Evolutionary conservation across 371 early-diverging fungal species (phyloP).

Genomic region (Rhizopus sp.): DNA sequence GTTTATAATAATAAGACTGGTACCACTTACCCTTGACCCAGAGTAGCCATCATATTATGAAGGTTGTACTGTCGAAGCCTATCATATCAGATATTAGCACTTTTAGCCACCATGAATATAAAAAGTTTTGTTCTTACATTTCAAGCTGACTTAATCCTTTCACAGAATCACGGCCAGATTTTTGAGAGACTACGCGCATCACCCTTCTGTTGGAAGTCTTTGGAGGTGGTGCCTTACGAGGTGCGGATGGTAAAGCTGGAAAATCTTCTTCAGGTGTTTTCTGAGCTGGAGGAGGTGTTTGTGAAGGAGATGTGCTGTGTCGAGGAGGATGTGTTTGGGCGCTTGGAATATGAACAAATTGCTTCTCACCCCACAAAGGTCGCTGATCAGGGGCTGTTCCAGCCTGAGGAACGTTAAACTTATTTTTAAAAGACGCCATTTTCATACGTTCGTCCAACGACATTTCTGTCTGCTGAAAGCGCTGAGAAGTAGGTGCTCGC

Average conservation of each 20-base stretch:
- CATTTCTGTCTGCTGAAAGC: not conserved
- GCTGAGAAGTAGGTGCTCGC: conserved; percentile 6
- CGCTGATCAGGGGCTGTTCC: conserved; percentile 25
- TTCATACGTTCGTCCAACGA: conserved; percentile 28
- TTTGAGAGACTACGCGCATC: conserved; percentile 28
- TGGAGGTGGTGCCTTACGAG: conserved; percentile 13
- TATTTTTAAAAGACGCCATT: conserved; percentile 13
- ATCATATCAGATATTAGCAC: not conserved
- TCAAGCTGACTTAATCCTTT: not conserved
- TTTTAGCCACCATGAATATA: not conserved
- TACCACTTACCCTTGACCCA: conserved; percentile 32
- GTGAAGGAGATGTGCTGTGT: not conserved
- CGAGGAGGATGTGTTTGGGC: conserved; percentile 2
- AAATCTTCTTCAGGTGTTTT: conserved; percentile 21
- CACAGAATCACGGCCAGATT: conserved; percentile 11
- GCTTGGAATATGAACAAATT: conserved; percentile 13
- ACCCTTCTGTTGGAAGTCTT: conserved; percentile 14
- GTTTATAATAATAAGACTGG: not conserved
- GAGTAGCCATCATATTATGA: conserved; percentile 28
- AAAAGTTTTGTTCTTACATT: conserved; percentile 8
- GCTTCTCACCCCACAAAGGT: conserved; percentile 44
- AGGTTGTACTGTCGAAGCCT: conserved; percentile 45
- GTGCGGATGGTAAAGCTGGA: conserved; percentile 25
- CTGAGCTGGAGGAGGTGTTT: not conserved
- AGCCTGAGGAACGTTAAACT: conserved; percentile 10